Evolutionary conservation across 2,329 filamentous ascomycete species (phyloP).

Genomic region (Scedosporium aurantiacum): DNA sequence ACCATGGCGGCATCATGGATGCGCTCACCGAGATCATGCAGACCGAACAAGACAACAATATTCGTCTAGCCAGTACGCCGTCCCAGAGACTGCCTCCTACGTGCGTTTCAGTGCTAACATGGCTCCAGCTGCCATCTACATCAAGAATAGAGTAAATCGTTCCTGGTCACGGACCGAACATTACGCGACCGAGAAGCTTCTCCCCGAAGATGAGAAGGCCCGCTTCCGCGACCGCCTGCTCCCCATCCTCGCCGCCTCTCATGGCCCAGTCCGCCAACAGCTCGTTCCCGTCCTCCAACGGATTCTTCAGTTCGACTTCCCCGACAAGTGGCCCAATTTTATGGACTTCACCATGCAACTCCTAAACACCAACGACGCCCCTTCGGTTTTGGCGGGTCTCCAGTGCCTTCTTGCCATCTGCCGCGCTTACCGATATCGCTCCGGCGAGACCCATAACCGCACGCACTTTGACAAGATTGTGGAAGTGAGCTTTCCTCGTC

Average conservation of each 20-base stretch:
- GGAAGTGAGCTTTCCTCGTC: slow-evolving; percentile 76
- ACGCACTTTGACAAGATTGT: slow-evolving; percentile 92
- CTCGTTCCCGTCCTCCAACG: slow-evolving; percentile 91
- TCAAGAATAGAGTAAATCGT: slow-evolving; percentile 93
- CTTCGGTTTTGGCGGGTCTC: slow-evolving; percentile 81
- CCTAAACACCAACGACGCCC: slow-evolving; percentile 73
- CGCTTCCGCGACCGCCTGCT: slow-evolving; percentile 80
- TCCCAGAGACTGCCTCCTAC: slow-evolving; percentile 5
- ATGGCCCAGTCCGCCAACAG: slow-evolving; percentile 76
- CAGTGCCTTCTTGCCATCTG: slow-evolving; percentile 93
- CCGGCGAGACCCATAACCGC: slow-evolving; percentile 61
- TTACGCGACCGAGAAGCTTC: slow-evolving; percentile 54
- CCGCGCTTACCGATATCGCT: slow-evolving; percentile 89
- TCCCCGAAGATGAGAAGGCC: slow-evolving; percentile 80
- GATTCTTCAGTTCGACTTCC: slow-evolving; percentile 92
- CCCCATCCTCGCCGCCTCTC: slow-evolving; percentile 73
- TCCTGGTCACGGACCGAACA: slow-evolving; percentile 78
- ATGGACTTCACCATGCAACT: slow-evolving; percentile 86
- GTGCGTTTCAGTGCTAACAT: not conserved
- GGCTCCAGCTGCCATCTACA: slow-evolving; percentile 75
- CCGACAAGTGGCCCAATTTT: slow-evolving; percentile 85
- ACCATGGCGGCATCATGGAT: slow-evolving; percentile 80
- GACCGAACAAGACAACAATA: slow-evolving; percentile 71
- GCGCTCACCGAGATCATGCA: slow-evolving; percentile 84
- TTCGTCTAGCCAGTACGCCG: slow-evolving; percentile 76